Percentiles rank a stretch among this genome's conserved stretches.
Conservation (phyloP, 2,329 filamentous ascomycete species). For the Stemphylium lycopersici region DNA sequence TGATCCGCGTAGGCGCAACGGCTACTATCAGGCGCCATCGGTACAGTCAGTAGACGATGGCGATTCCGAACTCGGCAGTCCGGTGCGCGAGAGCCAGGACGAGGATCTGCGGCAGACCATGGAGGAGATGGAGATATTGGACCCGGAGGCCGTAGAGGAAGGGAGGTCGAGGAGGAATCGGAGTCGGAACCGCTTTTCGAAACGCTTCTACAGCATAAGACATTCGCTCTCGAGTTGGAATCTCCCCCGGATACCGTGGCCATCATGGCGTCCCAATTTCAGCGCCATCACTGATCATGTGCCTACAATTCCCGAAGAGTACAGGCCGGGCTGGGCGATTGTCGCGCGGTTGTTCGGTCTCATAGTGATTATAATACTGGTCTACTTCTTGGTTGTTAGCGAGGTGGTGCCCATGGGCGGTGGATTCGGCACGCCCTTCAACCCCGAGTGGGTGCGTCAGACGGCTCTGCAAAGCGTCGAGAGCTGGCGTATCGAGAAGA, state of each 20-base stretch:
- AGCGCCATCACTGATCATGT: conserved; percentile 43
- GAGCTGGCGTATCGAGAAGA: conserved; percentile 65
- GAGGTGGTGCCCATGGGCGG: conserved; percentile 77
- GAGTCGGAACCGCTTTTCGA: conserved; percentile 55
- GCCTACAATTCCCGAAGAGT: conserved; percentile 55
- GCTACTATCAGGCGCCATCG: conserved; percentile 75
- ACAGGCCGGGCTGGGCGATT: conserved; percentile 65
- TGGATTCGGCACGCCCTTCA: conserved; percentile 69
- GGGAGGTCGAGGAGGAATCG: conserved; percentile 37
- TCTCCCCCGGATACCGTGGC: conserved; percentile 52
- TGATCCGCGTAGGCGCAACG: conserved; percentile 44
- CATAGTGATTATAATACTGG: conserved; percentile 73
- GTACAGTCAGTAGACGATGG: conserved; percentile 78
- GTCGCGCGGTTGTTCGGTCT: conserved; percentile 76
- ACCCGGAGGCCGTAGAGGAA: conserved; percentile 44
- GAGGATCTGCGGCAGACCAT: conserved; percentile 75
- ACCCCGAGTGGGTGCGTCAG: conserved; percentile 79
- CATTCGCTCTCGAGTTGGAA: conserved; percentile 64
- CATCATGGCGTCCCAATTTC: conserved; percentile 29
- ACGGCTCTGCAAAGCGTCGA: conserved; percentile 78
- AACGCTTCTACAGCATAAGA: conserved; percentile 62
- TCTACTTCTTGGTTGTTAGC: conserved; percentile 86
- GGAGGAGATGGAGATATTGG: conserved; percentile 67
- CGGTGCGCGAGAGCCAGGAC: conserved; percentile 60
- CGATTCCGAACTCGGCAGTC: conserved; percentile 56